Evolutionary conservation across 1,284 basidiomycete genomes (phyloP).

Genomic region (Bjerkandera adusta): DNA sequence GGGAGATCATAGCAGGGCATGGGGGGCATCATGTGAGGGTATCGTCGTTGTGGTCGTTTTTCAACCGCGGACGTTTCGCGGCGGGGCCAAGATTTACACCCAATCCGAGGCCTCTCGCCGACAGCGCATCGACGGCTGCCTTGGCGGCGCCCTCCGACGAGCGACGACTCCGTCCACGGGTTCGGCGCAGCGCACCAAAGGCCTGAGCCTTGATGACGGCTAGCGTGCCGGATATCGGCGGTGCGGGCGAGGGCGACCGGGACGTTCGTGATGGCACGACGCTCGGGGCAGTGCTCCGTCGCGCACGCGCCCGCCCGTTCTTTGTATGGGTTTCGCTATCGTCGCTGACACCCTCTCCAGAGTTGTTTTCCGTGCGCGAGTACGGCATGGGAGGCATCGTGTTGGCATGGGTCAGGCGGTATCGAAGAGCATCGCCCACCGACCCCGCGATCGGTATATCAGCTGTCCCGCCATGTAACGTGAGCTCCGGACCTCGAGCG

Average conservation of each 20-base stretch:
- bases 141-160: conserved; percentile 69
- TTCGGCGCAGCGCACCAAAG: conserved; percentile 77
- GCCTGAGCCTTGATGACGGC: conserved; percentile 86
- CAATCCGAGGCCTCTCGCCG: conserved; percentile 71
- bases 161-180: conserved; percentile 68
- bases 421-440: conserved; percentile 54
- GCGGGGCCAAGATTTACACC: conserved; percentile 44
- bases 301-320: conserved; percentile 25
- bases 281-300: conserved; percentile 16
- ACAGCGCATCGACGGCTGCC: conserved; percentile 74
- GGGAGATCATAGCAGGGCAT: not conserved
- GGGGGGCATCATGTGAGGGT: conserved; percentile 36
- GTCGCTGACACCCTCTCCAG: conserved; percentile 52
- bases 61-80: conserved; percentile 56
- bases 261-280: conserved; percentile 40
- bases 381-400: conserved; percentile 49
- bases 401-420: conserved; percentile 52
- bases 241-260: conserved; percentile 67
- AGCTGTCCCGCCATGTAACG: conserved; percentile 68
- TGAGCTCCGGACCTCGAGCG: conserved; percentile 45
- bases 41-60: conserved; percentile 47
- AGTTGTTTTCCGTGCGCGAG: conserved; percentile 47
- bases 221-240: conserved; percentile 72
- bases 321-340: conserved; percentile 48
- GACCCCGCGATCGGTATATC: conserved; percentile 59